A percentile compares a stretch with the other conserved stretches of the same genome.
phyloP scores from a whole-genome alignment of 441 rosid genomes.

The Eruca vesicaria region DNA sequence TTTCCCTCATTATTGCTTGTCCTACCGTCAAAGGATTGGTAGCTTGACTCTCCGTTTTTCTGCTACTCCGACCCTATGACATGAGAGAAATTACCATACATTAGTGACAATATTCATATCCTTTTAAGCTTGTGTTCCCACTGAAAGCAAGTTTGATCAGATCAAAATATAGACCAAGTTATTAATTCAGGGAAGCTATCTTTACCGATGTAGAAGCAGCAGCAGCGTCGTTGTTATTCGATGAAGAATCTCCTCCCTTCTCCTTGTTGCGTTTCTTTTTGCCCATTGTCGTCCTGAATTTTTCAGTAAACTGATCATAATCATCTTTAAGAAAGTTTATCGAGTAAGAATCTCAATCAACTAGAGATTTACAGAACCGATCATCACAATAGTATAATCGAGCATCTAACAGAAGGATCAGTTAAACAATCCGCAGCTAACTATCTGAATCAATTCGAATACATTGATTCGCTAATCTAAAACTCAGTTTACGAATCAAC shows the following conservation, averaged over 20 bases:
- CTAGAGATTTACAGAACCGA: neutral
- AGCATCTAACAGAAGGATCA: too few relatives aligned
- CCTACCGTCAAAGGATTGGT: neutral
- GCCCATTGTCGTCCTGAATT: neutral
- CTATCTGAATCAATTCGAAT: neutral
- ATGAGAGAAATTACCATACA: neutral
- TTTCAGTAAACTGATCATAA: neutral
- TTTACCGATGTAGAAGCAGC: neutral
- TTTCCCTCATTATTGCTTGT: neutral
- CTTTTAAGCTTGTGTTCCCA: neutral
- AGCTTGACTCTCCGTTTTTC: neutral
- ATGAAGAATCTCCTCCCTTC: neutral
- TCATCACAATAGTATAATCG: neutral
- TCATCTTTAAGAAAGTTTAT: neutral
- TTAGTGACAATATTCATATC: neutral
- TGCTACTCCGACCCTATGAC: neutral
- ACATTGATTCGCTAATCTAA: neutral
- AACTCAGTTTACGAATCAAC: too few relatives aligned
- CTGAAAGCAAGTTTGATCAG: neutral
- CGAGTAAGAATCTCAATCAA: neutral
- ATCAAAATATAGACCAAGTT: neutral
- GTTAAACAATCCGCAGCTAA: neutral
- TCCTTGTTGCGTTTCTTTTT: neutral
- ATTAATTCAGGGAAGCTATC: neutral
- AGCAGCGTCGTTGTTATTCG: neutral